These are phyloP conservation scores for Termitomyces sp. DNA, from an alignment of 768 basidiomycete genomes.

Conservation along the genomic window DNA sequence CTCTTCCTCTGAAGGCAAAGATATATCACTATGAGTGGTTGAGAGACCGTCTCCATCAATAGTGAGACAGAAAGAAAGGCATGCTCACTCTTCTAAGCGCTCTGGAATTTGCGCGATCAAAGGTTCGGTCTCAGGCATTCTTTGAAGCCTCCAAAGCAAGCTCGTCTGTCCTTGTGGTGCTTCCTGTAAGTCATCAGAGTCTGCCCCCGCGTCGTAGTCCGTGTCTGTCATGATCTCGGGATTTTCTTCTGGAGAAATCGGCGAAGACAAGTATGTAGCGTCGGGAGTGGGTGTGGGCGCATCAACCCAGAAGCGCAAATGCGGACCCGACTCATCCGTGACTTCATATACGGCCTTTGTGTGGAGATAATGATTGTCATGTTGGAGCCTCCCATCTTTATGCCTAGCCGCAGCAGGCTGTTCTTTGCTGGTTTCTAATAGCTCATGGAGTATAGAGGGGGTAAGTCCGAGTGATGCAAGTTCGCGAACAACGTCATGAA, in stretches of 20 bases:
- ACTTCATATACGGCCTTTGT: conserved; percentile 53
- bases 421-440: conserved; percentile 21
- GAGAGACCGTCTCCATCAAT: neutral
- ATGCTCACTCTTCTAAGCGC: conserved; percentile 2
- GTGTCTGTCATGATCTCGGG: conserved; percentile 3
- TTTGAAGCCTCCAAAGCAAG: conserved; percentile 20
- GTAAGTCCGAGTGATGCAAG: conserved; percentile 63
- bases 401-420: conserved; percentile 11
- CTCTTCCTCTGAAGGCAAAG: neutral
- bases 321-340: conserved; percentile 40
- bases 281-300: conserved; percentile 12
- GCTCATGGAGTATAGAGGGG: conserved; percentile 40
- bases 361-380: conserved; percentile 3
- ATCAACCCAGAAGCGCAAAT: conserved; percentile 46
- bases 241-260: conserved; percentile 6
- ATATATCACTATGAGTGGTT: neutral
- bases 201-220: conserved; percentile 9
- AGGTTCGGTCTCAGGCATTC: neutral
- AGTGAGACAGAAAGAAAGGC: neutral
- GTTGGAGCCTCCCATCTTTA: conserved; percentile 14
- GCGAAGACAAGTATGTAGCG: conserved; percentile 4
- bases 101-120: conserved; percentile 3
- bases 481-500: conserved; percentile 77
- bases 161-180: conserved; percentile 6
- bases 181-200: neutral